Base-by-base conservation (phyloP, 495 filamentous ascomycete species). In the Daldinia caldariorum region DNA sequence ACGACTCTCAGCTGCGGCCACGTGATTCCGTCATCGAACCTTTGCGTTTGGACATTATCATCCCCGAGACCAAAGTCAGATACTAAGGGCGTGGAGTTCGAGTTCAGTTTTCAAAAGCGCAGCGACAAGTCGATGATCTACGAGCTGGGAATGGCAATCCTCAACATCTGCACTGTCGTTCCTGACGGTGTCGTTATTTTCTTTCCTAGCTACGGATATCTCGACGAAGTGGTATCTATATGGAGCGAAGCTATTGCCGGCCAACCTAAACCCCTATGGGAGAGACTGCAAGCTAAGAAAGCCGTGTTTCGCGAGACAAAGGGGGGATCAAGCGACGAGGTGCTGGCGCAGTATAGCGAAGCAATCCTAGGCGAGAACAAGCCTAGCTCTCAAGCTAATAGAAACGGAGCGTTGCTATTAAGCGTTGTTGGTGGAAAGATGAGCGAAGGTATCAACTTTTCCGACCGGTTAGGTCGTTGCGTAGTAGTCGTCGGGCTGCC, bases 371-470 rank as follows among this genome's bases (percentile, higher is more conserved):
- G 63, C 6, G 61, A 63, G 0, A 29, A 5, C 6, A 61, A 72
- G 38, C 12, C 26, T n/a, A 39, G 18, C 58, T 8, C 56, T 13
- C 16, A 39, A 1, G 6, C 47, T 10, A 61, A 6, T 29, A 83
- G 85, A 13, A 86, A 84, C 62, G 95, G 95, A 6, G 94, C 90
- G 0, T 82, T 97, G 9, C 84, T 99, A 2, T 86, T 99, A n/a
- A 91, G 91, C 39, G 93, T 99, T n/a, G 89, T 99, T 3, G 94
- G 95, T 41, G 95, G 95, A 34, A 95, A 94, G 69, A 87, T 99
- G 79, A 94, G 91, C 58, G 95, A 99, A 80, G 95, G 95, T 61
- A 98, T 99, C 82, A 99, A 99, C 79, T 99, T 99, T 83, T 94
- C 93, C 13, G 95, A 99, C 76, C 84, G 85, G 13, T 88, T 99